These are phyloP conservation scores for Candida sp. DNA, from an alignment of 1,139 yeast genomes.

Conservation along the genomic window DNA sequence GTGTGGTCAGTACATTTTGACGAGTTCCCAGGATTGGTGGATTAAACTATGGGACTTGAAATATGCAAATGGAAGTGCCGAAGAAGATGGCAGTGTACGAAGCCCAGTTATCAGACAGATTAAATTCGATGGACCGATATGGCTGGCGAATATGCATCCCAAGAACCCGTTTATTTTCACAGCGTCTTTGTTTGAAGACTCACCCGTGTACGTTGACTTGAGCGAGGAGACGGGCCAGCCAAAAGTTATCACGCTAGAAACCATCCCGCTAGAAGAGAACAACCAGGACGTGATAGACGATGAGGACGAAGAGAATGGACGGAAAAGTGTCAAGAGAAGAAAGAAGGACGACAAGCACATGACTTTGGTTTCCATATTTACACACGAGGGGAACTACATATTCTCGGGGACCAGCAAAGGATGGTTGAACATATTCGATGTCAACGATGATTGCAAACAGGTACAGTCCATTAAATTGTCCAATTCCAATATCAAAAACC, in stretches of 20 bases:
- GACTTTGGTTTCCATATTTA: slow-evolving; percentile 39
- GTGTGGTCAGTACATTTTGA: slow-evolving; percentile 71
- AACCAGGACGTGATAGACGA: slow-evolving; percentile 16
- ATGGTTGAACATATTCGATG: slow-evolving; percentile 58
- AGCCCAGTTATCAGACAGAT: slow-evolving; percentile 44
- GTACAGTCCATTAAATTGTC: slow-evolving; percentile 61
- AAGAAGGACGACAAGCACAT: slow-evolving; percentile 27
- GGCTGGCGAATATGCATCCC: slow-evolving; percentile 72
- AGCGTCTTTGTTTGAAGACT: slow-evolving; percentile 55
- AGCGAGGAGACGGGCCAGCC: slow-evolving; percentile 32
- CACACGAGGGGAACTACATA: slow-evolving; percentile 52
- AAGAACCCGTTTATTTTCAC: slow-evolving; percentile 42
- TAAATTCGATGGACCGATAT: slow-evolving; percentile 70
- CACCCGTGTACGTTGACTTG: slow-evolving; percentile 59
- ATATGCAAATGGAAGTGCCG: slow-evolving; percentile 25
- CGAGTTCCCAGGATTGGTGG: slow-evolving; percentile 88
- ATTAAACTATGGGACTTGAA: slow-evolving; percentile 82
- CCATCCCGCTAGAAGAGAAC: slow-evolving; percentile 27
- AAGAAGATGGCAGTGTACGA: slow-evolving; percentile 5
- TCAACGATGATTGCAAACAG: slow-evolving; percentile 24
- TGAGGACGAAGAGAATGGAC: slow-evolving; percentile 22
- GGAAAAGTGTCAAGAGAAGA: slow-evolving; percentile 16
- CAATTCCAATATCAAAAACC: slow-evolving; percentile 72
- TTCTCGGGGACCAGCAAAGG: slow-evolving; percentile 86
- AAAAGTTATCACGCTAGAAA: slow-evolving; percentile 26